Evolutionary conservation across 768 basidiomycete species (phyloP).

Genomic region (Boletus subparvulus): DNA sequence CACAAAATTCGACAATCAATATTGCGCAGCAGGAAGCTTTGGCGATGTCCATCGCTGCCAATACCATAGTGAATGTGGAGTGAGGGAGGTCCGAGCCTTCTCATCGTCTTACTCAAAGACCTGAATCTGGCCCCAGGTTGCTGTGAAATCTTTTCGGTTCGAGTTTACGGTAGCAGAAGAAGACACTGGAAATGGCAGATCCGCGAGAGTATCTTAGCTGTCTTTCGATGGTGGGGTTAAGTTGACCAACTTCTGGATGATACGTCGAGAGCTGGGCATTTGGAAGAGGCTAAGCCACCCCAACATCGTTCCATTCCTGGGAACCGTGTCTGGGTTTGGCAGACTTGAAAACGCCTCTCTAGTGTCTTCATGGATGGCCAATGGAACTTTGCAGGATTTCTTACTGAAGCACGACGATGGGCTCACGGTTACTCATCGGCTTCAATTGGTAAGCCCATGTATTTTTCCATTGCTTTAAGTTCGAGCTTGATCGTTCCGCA

Average conservation of each 20-base stretch:
- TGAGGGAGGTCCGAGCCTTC: not conserved
- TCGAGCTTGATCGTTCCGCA: not conserved
- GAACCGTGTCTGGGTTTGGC: constrained; percentile 5
- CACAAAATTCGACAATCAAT: not conserved
- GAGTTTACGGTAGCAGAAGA: not conserved
- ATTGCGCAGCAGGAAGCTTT: constrained; percentile 3
- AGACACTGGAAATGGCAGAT: not conserved
- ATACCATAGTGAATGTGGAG: not conserved
- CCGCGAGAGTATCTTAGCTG: not conserved
- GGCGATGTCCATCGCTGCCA: constrained; percentile 7
- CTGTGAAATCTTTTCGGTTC: constrained; percentile 13
- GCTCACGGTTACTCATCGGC: constrained; percentile 1
- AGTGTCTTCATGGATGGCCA: constrained; percentile 12
- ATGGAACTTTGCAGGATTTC: constrained; percentile 10
- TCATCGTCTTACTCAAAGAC: not conserved
- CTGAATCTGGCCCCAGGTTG: not conserved
- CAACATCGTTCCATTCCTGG: constrained; percentile 14
- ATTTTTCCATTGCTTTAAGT: not conserved
- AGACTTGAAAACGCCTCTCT: constrained; percentile 4
- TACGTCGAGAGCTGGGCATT: constrained; percentile 13
- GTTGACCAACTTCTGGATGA: constrained; percentile 5
- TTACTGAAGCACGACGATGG: not conserved
- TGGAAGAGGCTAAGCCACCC: constrained; percentile 11
- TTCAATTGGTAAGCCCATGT: constrained; percentile 3
- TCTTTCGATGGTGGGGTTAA: not conserved